Evolutionary conservation across 176 grass and related monocot species (phyloP).

Genomic region (Tillandsia fasciculata): DNA sequence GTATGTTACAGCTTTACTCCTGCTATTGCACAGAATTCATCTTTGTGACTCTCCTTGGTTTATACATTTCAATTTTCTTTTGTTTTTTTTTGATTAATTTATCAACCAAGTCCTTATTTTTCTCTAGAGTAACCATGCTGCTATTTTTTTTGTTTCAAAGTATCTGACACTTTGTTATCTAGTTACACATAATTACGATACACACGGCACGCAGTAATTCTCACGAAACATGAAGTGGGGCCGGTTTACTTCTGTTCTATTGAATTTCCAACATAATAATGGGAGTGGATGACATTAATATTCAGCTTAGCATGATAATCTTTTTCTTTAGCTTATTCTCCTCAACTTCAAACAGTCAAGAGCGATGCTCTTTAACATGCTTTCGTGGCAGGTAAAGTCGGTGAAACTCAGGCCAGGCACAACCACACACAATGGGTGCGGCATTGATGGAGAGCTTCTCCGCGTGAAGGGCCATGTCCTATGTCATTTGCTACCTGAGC

Average conservation of each 20-base stretch:
- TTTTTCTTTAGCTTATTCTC: neutral
- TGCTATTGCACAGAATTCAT: neutral
- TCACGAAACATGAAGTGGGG: no score
- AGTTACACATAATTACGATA: no score
- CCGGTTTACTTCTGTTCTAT: no score
- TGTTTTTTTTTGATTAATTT: no score
- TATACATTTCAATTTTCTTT: no score
- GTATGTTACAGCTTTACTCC: conserved; percentile 27
- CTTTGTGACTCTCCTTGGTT: no score
- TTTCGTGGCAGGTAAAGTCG: conserved; percentile 58
- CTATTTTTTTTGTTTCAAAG: no score
- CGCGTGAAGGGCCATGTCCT: conserved; percentile 59
- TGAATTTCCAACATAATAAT: no score
- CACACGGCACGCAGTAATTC: no score
- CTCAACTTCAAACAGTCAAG: neutral
- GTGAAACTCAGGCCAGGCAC: conserved; percentile 79
- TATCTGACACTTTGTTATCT: no score
- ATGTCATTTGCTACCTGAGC: conserved; percentile 76
- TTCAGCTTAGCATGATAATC: neutral
- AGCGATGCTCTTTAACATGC: conserved; percentile 3
- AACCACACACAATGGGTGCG: conserved; percentile 72
- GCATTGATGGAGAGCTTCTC: conserved; percentile 89
- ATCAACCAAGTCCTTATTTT: no score
- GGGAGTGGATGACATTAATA: neutral
- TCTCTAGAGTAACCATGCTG: no score